Percentiles rank a stretch among this genome's conserved stretches.
These are phyloP conservation scores for Adansonia digitata DNA, from an alignment of 345 rosid species.

Conservation along the genomic window DNA sequence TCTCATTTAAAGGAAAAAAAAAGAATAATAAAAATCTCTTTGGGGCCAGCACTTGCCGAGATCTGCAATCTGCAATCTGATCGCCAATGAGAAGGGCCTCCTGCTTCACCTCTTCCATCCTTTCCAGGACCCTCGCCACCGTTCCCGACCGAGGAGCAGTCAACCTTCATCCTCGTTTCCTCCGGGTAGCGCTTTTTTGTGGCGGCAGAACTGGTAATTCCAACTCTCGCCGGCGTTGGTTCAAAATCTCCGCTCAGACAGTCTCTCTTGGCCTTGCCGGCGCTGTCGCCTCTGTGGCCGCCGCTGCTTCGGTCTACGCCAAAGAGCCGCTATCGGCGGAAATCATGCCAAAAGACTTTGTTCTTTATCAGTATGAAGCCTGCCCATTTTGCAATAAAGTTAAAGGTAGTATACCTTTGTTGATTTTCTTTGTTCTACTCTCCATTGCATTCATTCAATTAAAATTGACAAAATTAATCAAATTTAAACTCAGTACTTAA, in stretches of 20 bases:
- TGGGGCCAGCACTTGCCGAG: too few species aligned
- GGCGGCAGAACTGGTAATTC: conserved; percentile 24
- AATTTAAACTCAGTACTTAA: too few species aligned
- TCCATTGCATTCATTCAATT: not conserved
- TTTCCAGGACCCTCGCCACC: conserved; percentile 30
- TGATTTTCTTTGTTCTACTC: not conserved
- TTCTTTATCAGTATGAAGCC: conserved; percentile 75
- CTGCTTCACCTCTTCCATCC: conserved; percentile 24
- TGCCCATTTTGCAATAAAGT: conserved; percentile 79
- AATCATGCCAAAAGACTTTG: conserved; percentile 44
- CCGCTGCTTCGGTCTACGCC: conserved; percentile 32
- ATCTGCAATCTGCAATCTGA: not conserved
- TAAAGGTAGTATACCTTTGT: conserved; percentile 36
- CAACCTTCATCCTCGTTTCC: conserved; percentile 22
- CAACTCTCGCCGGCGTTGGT: conserved; percentile 21
- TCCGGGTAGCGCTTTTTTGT: conserved; percentile 30
- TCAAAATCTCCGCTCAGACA: conserved; percentile 20
- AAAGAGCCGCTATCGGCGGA: conserved; percentile 34
- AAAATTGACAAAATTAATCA: not conserved
- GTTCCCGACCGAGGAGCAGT: conserved; percentile 8
- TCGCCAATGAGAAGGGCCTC: conserved; percentile 39
- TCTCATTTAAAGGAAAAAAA: too few species aligned
- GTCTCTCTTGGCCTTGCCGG: conserved; percentile 31
- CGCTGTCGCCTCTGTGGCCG: conserved; percentile 22
- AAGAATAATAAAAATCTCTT: too few species aligned